Conservation (phyloP, 179 eudicot genomes). For the Spergularia azorica region DNA sequence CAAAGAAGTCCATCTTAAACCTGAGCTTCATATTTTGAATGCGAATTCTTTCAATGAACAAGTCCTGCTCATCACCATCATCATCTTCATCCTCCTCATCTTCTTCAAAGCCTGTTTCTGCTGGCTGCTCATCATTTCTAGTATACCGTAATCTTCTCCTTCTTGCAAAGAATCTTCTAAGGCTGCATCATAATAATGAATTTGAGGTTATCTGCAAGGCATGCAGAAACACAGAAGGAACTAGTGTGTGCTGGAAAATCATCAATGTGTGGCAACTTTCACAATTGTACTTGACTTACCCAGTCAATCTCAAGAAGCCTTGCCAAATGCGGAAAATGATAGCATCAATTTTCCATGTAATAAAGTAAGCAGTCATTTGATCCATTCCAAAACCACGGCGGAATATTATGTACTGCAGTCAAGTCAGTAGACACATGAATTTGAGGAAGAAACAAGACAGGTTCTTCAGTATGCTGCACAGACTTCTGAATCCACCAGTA, state of each 20-base stretch:
- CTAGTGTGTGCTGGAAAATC: not conserved
- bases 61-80: constrained; percentile 35
- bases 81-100: constrained; percentile 25
- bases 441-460: no score
- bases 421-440: not conserved
- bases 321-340: constrained; percentile 34
- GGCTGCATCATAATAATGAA: constrained; percentile 22
- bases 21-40: constrained; percentile 40
- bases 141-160: constrained; percentile 26
- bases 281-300: constrained; percentile 26
- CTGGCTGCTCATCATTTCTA: constrained; percentile 24
- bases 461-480: no score
- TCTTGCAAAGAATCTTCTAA: constrained; percentile 29
- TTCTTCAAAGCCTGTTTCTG: constrained; percentile 9
- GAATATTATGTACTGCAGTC: constrained; percentile 38
- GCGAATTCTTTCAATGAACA: constrained; percentile 37
- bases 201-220: not conserved
- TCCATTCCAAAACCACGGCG: constrained; percentile 40
- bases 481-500: no score
- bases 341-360: constrained; percentile 37
- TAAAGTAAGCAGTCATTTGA: constrained; percentile 39
- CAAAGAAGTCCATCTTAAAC: constrained; percentile 13
- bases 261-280: not conserved
- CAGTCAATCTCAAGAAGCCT: constrained; percentile 37
- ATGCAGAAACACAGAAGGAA: not conserved